A percentile compares a stretch with the other conserved stretches of the same genome.
These are phyloP conservation scores for Sanghuangporus sanghuang DNA, from an alignment of 1,284 basidiomycete species.

Conservation along the genomic window DNA sequence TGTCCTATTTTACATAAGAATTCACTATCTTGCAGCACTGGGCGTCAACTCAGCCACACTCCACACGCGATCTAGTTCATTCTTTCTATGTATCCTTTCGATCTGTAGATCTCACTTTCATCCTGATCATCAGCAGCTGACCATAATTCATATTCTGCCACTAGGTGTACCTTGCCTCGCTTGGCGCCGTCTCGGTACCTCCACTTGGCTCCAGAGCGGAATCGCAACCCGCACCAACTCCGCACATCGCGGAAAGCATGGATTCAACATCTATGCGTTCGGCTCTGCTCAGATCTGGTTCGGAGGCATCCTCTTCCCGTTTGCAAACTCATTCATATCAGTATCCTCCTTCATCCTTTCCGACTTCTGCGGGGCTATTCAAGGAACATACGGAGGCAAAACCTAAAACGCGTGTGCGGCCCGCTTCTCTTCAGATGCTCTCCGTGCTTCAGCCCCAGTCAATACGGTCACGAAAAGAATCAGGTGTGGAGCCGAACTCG, in stretches of 20 bases:
- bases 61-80: no score
- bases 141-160: not conserved
- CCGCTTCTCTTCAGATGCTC: constrained; percentile 1
- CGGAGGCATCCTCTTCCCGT: not conserved
- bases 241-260: not conserved
- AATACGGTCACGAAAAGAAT: not conserved
- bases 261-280: not conserved
- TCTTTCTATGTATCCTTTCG: no score
- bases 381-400: not conserved
- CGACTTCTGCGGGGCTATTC: not conserved
- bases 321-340: constrained; percentile 9
- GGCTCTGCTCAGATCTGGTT: not conserved
- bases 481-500: not conserved
- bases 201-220: not conserved
- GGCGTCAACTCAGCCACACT: not conserved
- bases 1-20: not conserved
- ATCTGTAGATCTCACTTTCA: not conserved
- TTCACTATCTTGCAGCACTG: not conserved
- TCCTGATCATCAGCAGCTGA: not conserved
- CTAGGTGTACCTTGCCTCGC: constrained; percentile 15
- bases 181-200: constrained; percentile 2
- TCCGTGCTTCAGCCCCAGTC: not conserved
- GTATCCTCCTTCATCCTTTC: constrained; percentile 10
- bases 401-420: not conserved
- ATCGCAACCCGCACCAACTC: not conserved